phyloP scores from a whole-genome alignment of 2,329 filamentous ascomycete species.

The Botrytis porri region DNA sequence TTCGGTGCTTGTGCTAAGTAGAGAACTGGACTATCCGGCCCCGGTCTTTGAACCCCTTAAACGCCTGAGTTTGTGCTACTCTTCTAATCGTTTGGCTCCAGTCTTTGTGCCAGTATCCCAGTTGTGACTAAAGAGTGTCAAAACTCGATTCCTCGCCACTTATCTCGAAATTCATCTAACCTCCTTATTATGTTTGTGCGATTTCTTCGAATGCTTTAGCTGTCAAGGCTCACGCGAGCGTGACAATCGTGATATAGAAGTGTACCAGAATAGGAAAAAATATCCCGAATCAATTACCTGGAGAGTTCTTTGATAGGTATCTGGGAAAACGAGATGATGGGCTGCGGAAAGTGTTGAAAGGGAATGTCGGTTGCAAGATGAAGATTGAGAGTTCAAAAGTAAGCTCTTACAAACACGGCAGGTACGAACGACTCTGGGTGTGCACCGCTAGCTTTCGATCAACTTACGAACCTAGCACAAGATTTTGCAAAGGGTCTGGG shows the following conservation, averaged over 20 bases:
- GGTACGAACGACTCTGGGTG: neutral
- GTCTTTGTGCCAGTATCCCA: neutral
- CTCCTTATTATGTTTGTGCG: neutral
- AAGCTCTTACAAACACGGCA: neutral
- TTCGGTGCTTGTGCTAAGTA: neutral
- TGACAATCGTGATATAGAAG: neutral
- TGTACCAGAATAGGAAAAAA: too few relatives aligned
- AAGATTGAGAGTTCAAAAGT: neutral
- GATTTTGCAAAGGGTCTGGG: neutral
- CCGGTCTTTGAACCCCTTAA: neutral
- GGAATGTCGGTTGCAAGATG: neutral
- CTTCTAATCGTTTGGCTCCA: neutral
- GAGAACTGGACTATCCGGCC: neutral
- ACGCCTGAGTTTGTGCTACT: neutral
- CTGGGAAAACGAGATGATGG: neutral
- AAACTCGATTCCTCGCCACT: neutral
- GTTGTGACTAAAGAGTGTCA: neutral
- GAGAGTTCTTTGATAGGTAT: neutral
- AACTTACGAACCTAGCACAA: neutral
- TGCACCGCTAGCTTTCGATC: neutral
- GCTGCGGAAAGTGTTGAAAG: neutral
- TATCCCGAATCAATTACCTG: neutral
- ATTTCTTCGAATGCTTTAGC: neutral
- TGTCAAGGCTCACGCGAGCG: neutral
- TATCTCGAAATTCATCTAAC: neutral